Percentiles rank a stretch among this genome's conserved stretches.
phyloP scores from a whole-genome alignment of 176 grass and related monocot species.

The Eragrostis nindensis region DNA sequence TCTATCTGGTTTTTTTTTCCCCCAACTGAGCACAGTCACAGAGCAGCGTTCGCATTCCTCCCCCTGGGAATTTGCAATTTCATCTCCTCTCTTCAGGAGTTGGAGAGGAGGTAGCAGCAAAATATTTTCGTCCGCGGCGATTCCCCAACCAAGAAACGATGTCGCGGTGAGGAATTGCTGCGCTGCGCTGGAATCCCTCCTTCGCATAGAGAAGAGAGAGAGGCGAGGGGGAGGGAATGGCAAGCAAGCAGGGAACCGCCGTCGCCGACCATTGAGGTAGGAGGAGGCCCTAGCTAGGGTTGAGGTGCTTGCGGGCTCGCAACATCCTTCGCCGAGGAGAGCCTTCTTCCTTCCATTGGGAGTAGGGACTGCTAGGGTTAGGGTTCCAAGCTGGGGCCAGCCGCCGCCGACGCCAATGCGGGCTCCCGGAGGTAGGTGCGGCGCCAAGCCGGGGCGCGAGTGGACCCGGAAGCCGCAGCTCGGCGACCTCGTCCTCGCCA shows the following conservation, averaged over 20 bases:
- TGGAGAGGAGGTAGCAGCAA: neutral
- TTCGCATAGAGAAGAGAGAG: neutral
- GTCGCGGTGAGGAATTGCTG: neutral
- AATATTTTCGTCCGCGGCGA: neutral
- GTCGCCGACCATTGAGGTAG: neutral
- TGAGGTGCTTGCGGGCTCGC: neutral
- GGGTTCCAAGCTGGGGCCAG: constrained; percentile 41
- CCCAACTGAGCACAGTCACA: too few relatives aligned
- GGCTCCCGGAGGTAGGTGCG: constrained; percentile 73
- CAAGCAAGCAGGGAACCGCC: neutral
- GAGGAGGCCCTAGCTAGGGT: neutral
- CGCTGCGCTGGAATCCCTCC: neutral
- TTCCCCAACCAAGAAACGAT: neutral
- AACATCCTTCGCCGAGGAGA: neutral
- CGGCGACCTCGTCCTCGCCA: constrained; percentile 93
- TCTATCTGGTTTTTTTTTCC: too few relatives aligned
- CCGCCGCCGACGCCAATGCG: constrained; percentile 50
- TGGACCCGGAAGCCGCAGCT: constrained; percentile 67
- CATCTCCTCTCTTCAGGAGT: neutral
- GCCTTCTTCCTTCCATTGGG: too few relatives aligned
- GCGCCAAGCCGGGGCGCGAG: constrained; percentile 60
- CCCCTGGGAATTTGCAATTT: neutral
- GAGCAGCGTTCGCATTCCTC: neutral
- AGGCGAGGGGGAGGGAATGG: neutral
- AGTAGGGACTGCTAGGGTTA: constrained; percentile 43